Percentiles rank a stretch among this genome's conserved stretches.
These are phyloP conservation scores for Asterophora lycoperdoides DNA, from an alignment of 768 basidiomycete species.

Conservation along the genomic window DNA sequence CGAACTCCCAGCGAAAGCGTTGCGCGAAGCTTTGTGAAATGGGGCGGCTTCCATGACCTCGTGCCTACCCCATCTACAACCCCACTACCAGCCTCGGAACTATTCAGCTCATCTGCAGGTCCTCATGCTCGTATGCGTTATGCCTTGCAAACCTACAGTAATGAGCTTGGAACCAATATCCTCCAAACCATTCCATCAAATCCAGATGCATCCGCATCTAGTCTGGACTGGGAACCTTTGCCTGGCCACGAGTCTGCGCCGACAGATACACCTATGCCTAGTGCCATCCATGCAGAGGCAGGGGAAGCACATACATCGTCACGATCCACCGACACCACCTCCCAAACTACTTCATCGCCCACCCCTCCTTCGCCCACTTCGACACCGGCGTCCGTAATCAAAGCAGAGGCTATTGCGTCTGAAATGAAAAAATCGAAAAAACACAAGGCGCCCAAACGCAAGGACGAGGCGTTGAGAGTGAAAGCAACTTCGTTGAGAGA, in stretches of 20 bases:
- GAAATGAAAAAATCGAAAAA: constrained; percentile 1
- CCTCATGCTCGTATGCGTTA: constrained; percentile 29
- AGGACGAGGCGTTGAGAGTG: neutral
- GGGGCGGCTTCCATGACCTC: constrained; percentile 35
- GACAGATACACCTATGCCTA: constrained; percentile 13
- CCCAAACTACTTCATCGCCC: neutral
- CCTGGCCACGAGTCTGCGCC: constrained; percentile 10
- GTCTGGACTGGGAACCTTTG: constrained; percentile 17
- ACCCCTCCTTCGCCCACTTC: neutral
- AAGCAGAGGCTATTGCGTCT: constrained; percentile 1
- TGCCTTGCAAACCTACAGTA: constrained; percentile 22
- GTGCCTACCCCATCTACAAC: constrained; percentile 24
- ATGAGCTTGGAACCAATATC: constrained; percentile 20
- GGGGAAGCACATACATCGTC: neutral
- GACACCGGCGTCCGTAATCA: neutral
- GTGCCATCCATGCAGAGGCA: neutral
- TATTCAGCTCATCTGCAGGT: constrained; percentile 19
- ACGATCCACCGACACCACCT: neutral
- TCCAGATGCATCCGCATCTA: neutral
- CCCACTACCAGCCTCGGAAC: constrained; percentile 19
- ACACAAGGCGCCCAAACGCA: neutral
- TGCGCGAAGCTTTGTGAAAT: constrained; percentile 24
- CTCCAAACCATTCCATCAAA: constrained; percentile 17
- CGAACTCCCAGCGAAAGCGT: neutral
- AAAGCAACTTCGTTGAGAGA: neutral